A percentile compares a stretch with the other conserved stretches of the same genome.
Conservation (phyloP, 768 basidiomycete species). For the Tylopilus rubrobrunneus region DNA sequence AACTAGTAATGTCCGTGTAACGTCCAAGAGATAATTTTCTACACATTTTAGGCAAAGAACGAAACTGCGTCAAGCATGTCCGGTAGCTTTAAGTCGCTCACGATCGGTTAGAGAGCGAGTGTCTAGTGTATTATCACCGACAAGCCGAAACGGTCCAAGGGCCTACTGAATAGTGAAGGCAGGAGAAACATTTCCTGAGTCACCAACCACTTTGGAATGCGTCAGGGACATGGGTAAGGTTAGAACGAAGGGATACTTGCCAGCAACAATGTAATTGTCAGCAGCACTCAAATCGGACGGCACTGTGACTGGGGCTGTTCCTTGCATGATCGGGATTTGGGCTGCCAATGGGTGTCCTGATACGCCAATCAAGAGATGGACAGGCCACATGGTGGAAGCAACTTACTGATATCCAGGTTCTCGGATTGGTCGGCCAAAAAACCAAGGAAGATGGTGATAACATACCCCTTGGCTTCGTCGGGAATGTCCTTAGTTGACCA, state of each 20-base stretch:
- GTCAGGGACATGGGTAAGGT: neutral
- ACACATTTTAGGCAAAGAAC: constrained; percentile 6
- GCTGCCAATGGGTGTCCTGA: constrained; percentile 57
- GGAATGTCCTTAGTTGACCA: constrained; percentile 44
- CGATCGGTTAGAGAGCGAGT: neutral
- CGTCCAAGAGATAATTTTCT: constrained; percentile 6
- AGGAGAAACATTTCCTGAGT: constrained; percentile 61
- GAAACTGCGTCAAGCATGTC: constrained; percentile 1
- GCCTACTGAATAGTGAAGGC: constrained; percentile 47
- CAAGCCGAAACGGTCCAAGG: neutral
- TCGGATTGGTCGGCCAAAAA: constrained; percentile 36
- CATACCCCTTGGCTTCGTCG: constrained; percentile 28
- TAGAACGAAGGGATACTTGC: constrained; percentile 39
- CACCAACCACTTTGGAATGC: constrained; percentile 51
- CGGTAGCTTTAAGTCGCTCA: neutral
- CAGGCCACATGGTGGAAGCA: too few species aligned
- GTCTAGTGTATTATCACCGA: neutral
- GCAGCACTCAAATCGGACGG: constrained; percentile 40
- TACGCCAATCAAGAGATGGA: constrained; percentile 6
- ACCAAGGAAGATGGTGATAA: constrained; percentile 47
- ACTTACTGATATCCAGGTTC: constrained; percentile 48
- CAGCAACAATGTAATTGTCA: constrained; percentile 54
- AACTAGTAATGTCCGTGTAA: constrained; percentile 13
- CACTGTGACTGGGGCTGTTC: constrained; percentile 47
- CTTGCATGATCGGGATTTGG: constrained; percentile 49